phyloP scores from a whole-genome alignment of 2,329 filamentous ascomycete genomes.

The Xenoacremonium recifei region DNA sequence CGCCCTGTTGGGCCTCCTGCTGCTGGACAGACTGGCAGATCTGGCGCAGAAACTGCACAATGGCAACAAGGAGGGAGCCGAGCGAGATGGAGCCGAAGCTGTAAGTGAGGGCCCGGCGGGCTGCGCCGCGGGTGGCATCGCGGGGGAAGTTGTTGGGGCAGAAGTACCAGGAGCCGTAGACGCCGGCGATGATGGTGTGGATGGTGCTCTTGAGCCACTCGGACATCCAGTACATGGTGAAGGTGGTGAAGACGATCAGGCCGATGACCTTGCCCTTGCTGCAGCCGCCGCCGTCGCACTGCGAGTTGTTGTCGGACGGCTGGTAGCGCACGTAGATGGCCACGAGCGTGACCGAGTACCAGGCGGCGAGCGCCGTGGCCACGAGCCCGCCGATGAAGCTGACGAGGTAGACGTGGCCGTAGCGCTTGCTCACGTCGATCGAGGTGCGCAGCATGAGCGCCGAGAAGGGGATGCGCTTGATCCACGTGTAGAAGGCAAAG shows the following conservation, averaged over 20 bases:
- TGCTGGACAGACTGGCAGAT: constrained; percentile 72
- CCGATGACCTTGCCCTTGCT: constrained; percentile 78
- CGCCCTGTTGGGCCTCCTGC: constrained; percentile 65
- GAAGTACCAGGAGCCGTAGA: constrained; percentile 95
- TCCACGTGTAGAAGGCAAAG: constrained; percentile 86
- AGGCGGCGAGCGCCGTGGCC: constrained; percentile 74
- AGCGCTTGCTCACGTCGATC: constrained; percentile 80
- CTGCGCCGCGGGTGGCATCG: constrained; percentile 78
- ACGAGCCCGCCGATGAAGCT: constrained; percentile 79
- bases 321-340: constrained; percentile 83
- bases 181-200: constrained; percentile 81
- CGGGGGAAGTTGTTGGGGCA: constrained; percentile 67
- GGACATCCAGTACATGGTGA: constrained; percentile 90
- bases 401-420: constrained; percentile 83
- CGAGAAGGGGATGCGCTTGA: constrained; percentile 84
- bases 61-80: constrained; percentile 80
- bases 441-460: constrained; percentile 84
- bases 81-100: constrained; percentile 90
- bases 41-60: constrained; percentile 83
- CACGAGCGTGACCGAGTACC: constrained; percentile 84
- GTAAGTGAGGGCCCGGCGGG: constrained; percentile 80
- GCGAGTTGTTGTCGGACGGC: constrained; percentile 54
- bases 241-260: constrained; percentile 81
- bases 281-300: constrained; percentile 62
- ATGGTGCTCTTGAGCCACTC: constrained; percentile 95